Conservation (phyloP, 202 grass and related monocot species). For the Hordeum pubiflorum region DNA sequence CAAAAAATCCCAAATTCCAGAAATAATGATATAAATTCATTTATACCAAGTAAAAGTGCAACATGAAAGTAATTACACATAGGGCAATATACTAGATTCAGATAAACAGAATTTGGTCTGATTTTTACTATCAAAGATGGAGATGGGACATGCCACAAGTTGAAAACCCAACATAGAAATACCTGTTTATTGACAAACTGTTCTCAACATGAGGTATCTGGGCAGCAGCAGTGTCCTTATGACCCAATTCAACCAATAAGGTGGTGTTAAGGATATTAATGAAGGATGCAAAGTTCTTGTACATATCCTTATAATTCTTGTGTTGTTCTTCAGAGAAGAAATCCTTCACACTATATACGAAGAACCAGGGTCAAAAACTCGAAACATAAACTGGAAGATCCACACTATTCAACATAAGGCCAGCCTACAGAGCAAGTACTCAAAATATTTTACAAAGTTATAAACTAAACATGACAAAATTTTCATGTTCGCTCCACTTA, state of each 20-base stretch:
- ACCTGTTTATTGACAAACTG: constrained; percentile 49
- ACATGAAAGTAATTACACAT: neutral
- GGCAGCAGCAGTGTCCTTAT: constrained; percentile 4
- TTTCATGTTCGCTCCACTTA: no score
- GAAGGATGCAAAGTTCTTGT: constrained; percentile 72
- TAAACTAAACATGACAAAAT: neutral
- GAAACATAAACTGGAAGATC: no score
- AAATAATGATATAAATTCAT: neutral
- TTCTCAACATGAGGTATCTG: constrained; percentile 26
- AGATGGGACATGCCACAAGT: neutral
- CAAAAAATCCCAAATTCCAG: neutral
- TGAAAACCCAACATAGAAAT: neutral
- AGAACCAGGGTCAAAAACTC: constrained; percentile 8
- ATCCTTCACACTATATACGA: constrained; percentile 62
- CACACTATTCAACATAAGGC: no score
- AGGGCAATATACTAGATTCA: neutral
- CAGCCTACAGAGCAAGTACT: no score
- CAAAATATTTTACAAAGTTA: neutral
- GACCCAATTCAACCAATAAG: constrained; percentile 53
- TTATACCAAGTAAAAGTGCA: neutral
- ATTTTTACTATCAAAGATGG: neutral
- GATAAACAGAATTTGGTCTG: neutral
- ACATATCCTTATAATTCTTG: constrained; percentile 75
- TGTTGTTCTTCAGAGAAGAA: constrained; percentile 41
- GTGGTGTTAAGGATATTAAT: constrained; percentile 48